Base-by-base conservation (phyloP, 140 eudicot species). In the Bidens hawaiensis region DNA sequence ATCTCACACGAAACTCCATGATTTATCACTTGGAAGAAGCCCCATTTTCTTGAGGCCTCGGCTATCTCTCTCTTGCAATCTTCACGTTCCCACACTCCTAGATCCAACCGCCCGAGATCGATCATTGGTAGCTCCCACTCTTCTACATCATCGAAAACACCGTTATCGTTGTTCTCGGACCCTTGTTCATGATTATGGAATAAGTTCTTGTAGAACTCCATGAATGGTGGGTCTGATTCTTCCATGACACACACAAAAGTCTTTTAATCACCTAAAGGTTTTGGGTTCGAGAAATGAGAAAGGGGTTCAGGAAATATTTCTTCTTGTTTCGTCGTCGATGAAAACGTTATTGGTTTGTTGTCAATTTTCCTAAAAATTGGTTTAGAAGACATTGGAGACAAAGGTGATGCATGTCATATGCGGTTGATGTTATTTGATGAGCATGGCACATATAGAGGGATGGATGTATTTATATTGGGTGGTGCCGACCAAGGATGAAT, bases 11-110 rank as follows among this genome's bases (percentile, higher is more conserved):
- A 71, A 46, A 87, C 61, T 5, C 98, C 96, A 50, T 90, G 98
- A 78, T 87, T 90, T 17, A 81, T 64, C 2, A 90, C 96, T 73
- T 82, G 94, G 40, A 90, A 90, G 45, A 90, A 90, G 8, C 98
- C 98, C 96, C 96, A 90, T 65, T 87, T 86, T 31, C 41, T 60
- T n/a, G 98, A 80, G 2, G 98, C 96, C 67, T 69, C 46, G 0
- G 94, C 94, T 22, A 90, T 87, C 47, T 79, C 75, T 36, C 49
- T 60, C 69, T 69, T 76, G 77, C 96, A 91, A 10, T 66, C 52
- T 13, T 48, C 81, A 12, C 55, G 69, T 48, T 85, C 89, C 46
- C 42, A 6, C 43, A 53, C 89, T 18, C 84, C 87, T 2, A 4
- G 59, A 16, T 6, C 70, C 48, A 91, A 50, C 51, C 71, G 71